Base-by-base conservation (phyloP, 2,329 filamentous ascomycete genomes). In the Cyphellophora europaea region DNA sequence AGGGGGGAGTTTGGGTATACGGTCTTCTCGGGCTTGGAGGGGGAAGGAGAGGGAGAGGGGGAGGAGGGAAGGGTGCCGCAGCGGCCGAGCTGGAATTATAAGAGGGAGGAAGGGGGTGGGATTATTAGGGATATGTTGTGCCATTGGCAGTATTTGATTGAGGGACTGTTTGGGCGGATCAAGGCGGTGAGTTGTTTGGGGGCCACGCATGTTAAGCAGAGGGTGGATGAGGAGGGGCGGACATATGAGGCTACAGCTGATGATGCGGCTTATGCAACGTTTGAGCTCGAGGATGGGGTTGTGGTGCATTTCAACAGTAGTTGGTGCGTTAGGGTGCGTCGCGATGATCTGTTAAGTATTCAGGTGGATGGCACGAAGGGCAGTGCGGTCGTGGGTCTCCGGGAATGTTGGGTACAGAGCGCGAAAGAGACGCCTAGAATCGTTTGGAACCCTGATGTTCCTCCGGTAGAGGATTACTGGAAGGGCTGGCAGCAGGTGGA, bases 101-200 rank as follows among this genome's bases (percentile, higher is more conserved):
- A 25, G 5, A 17, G 5, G 30, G 33, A 35, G 19, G 33, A 35
- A 10, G 33, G 25, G 10, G 33, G 33, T n/a, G 33, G 33, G 5
- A 35, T 35, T 11, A 35, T 35, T 19, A 30, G 21, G 14, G 33
- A 35, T 19, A 35, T 35, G 33, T 25, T 35, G 15, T 35, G 33
- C 33, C 33, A 35, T 17, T 35, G 33, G 33, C 19, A 28, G 13
- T 35, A 35, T 12, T 12, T 35, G 11, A 35, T 35, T 11, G 21
- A 28, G 6, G 25, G 25, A 11, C 33, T 35, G 5, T 35, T 35
- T 30, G 33, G 33, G 10, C 16, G 11, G 21, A 35, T 35, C 13
- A 30, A 15, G n/a, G 30, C 33, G 11, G 19, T 35, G 19, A 25
- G 12, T 5, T 35, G 33, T 19, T 5, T 30, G 11, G 33, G 33